Conservation (phyloP, 73 alveolate species). For the Blepharisma japonicum region DNA sequence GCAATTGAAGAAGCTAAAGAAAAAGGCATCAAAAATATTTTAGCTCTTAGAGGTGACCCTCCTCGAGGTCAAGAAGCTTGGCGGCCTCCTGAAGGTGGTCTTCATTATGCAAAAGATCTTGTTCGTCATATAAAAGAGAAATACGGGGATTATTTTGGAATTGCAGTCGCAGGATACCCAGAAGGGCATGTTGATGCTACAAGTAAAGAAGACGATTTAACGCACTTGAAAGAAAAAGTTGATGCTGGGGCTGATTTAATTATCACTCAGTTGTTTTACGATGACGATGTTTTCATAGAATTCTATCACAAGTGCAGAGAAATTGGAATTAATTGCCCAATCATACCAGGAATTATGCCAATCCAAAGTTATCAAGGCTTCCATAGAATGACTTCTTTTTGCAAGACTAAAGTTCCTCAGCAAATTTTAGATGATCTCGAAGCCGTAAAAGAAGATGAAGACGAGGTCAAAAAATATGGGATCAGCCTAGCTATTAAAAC, state of each 20-base stretch:
- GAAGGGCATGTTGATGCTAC: conserved; percentile 73
- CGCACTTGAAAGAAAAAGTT: conserved; percentile 47
- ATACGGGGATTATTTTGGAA: conserved; percentile 77
- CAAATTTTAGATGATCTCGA: conserved; percentile 58
- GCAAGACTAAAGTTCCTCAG: conserved; percentile 76
- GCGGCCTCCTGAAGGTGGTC: conserved; percentile 67
- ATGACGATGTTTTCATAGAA: conserved; percentile 57
- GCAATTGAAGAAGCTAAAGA: conserved; percentile 64
- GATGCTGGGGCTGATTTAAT: conserved; percentile 84
- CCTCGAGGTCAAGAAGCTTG: conserved; percentile 71
- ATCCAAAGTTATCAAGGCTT: conserved; percentile 51
- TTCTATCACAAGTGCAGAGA: conserved; percentile 59
- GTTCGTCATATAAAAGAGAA: conserved; percentile 52
- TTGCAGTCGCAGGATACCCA: conserved; percentile 86
- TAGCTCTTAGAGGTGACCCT: conserved; percentile 86
- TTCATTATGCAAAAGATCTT: conserved; percentile 56
- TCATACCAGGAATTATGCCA: conserved; percentile 86
- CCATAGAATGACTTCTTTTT: conserved; percentile 40
- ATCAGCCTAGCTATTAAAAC: conserved; percentile 46
- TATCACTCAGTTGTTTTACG: conserved; percentile 80
- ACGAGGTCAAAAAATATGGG: conserved; percentile 63
- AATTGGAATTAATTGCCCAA: conserved; percentile 63
- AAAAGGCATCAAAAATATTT: conserved; percentile 65
- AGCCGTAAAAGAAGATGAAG: conserved; percentile 64
- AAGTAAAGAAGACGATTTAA: conserved; percentile 43